phyloP scores from a whole-genome alignment of 805 yeast genomes.

The Sporopachydermia lactativora region DNA sequence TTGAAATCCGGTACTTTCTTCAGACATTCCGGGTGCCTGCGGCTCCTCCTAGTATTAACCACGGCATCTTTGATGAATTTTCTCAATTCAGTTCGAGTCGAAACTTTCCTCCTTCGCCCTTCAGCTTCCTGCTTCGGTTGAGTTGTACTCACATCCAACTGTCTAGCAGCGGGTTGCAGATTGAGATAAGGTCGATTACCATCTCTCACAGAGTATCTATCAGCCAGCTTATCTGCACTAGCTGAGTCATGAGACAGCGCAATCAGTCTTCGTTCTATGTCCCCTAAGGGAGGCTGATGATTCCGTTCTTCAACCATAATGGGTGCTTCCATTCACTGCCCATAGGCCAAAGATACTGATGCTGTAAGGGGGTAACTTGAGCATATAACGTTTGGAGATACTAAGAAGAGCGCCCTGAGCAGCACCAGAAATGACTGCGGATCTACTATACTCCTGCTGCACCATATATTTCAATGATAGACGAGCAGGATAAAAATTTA shows the following conservation, averaged over 20 bases:
- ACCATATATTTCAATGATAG: too few relatives aligned
- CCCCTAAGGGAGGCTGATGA: background rate
- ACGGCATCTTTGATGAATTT: background rate
- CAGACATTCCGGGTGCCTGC: background rate
- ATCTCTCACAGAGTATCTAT: background rate
- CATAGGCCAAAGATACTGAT: too few relatives aligned
- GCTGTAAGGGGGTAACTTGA: too few relatives aligned
- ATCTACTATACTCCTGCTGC: too few relatives aligned
- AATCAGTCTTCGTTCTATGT: background rate
- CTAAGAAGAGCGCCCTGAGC: too few relatives aligned
- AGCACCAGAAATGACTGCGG: too few relatives aligned
- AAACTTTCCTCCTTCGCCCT: background rate
- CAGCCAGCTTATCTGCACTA: background rate
- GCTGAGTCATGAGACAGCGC: background rate
- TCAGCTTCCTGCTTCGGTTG: background rate
- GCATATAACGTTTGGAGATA: too few relatives aligned
- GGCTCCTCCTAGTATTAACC: background rate
- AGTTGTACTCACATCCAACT: background rate
- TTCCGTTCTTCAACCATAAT: too few relatives aligned
- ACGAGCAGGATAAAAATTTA: too few relatives aligned
- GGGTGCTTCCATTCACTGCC: too few relatives aligned
- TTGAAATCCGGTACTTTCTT: conserved; percentile 21
- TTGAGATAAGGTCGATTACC: background rate
- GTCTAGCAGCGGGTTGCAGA: background rate
- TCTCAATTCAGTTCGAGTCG: background rate